phyloP scores from a whole-genome alignment of 345 rosid species.

The Salix exigua region DNA sequence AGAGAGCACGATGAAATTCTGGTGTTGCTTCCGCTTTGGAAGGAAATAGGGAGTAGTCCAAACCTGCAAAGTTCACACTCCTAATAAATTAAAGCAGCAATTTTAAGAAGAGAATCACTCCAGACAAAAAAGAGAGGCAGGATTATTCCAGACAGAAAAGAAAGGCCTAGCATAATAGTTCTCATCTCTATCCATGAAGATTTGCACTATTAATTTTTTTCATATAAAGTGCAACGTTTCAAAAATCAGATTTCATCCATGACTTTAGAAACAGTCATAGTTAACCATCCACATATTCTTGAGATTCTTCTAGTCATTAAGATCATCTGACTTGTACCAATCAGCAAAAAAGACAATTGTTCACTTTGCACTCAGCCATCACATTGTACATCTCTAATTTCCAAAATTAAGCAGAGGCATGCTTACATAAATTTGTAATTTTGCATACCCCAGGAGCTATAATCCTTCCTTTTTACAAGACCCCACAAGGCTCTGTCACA shows the following conservation, averaged over 20 bases:
- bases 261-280: neutral
- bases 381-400: neutral
- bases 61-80: conserved; percentile 33
- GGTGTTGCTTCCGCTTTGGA: conserved; percentile 50
- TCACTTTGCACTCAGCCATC: neutral
- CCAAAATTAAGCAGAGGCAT: neutral
- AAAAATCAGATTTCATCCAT: neutral
- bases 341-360: neutral
- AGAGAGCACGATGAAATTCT: conserved; percentile 94
- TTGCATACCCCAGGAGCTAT: neutral
- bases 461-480: neutral
- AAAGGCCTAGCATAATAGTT: neutral
- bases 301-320: neutral
- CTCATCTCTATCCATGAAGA: neutral
- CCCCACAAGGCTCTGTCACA: neutral
- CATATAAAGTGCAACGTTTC: neutral
- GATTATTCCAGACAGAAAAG: neutral
- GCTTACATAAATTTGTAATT: neutral
- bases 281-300: neutral
- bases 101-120: neutral
- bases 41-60: conserved; percentile 53
- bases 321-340: neutral
- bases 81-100: neutral
- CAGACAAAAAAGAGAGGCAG: neutral
- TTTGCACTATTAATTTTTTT: neutral